Percentiles rank a stretch among this genome's conserved stretches.
These are phyloP conservation scores for Suhomyces tanzawaensis DNA, from an alignment of 805 yeast genomes.

Conservation along the genomic window DNA sequence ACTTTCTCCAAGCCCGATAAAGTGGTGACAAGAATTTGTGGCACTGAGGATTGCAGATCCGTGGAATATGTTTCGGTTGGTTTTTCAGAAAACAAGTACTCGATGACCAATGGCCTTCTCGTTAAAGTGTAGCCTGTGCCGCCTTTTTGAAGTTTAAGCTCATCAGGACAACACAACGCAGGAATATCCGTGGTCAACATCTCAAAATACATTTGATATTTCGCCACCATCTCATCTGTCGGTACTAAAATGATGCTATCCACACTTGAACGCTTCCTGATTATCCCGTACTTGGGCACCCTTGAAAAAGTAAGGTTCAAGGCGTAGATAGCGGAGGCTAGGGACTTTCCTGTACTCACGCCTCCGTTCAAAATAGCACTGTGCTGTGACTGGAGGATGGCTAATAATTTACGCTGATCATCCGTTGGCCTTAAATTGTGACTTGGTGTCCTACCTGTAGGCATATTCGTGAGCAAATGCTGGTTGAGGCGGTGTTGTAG, in stretches of 20 bases:
- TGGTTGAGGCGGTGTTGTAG: constrained; percentile 20
- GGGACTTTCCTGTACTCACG: constrained; percentile 20
- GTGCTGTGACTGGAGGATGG: constrained; percentile 16
- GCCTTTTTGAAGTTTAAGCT: constrained; percentile 8
- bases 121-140: constrained; percentile 10
- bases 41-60: constrained; percentile 3
- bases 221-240: constrained; percentile 17
- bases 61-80: constrained; percentile 1
- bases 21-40: constrained; percentile 21
- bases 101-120: constrained; percentile 17
- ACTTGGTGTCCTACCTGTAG: constrained; percentile 5
- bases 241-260: constrained; percentile 26
- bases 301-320: constrained; percentile 18
- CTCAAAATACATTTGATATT: constrained; percentile 13
- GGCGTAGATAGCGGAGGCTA: constrained; percentile 17
- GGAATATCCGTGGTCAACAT: constrained; percentile 19
- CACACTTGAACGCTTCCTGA: constrained; percentile 8
- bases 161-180: constrained; percentile 21
- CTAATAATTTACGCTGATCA: constrained; percentile 20
- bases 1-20: constrained; percentile 11
- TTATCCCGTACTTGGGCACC: constrained; percentile 16
- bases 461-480: constrained; percentile 4
- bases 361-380: constrained; percentile 15
- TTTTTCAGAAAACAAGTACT: constrained; percentile 11
- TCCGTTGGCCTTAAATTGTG: constrained; percentile 17